Evolutionary conservation across 257 asterid species (phyloP).

Genomic region (Eustoma russellianum): DNA sequence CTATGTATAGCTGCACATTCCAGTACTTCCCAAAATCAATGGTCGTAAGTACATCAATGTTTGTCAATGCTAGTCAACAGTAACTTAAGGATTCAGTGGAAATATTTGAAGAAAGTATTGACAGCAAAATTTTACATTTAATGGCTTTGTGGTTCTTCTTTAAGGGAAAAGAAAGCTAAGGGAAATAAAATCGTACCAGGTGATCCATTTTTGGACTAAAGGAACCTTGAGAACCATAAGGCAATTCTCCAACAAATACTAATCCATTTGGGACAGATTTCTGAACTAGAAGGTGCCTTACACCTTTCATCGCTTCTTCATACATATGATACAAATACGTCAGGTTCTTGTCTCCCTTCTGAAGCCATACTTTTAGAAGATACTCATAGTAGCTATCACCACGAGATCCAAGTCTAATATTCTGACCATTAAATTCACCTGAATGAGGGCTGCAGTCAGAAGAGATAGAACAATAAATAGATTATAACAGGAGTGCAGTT

Average conservation of each 20-base stretch:
- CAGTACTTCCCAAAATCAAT: no score
- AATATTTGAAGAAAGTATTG: no score
- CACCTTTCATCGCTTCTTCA: slow-evolving; percentile 76
- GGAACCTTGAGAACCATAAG: slow-evolving; percentile 55
- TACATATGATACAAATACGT: slow-evolving; percentile 79
- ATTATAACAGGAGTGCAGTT: not conserved
- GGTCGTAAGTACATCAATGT: no score
- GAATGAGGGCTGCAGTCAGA: slow-evolving; percentile 67
- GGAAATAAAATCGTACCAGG: slow-evolving; percentile 39
- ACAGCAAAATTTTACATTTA: no score
- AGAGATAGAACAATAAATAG: slow-evolving; percentile 19
- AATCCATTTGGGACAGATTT: slow-evolving; percentile 77
- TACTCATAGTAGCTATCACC: slow-evolving; percentile 98
- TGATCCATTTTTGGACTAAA: slow-evolving; percentile 99
- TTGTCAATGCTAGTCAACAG: no score
- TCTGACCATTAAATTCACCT: slow-evolving; percentile 79
- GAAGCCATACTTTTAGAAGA: slow-evolving; percentile 93
- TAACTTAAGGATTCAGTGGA: no score
- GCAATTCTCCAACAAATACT: slow-evolving; percentile 91
- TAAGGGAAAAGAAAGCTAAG: not conserved
- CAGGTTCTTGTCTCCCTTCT: slow-evolving; percentile 50
- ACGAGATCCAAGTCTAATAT: slow-evolving; percentile 95
- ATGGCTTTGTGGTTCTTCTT: not conserved
- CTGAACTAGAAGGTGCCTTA: slow-evolving; percentile 71
- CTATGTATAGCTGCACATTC: no score